phyloP scores from a whole-genome alignment of 2,329 filamentous ascomycete species.

The Pestalotiopsis sp. region DNA sequence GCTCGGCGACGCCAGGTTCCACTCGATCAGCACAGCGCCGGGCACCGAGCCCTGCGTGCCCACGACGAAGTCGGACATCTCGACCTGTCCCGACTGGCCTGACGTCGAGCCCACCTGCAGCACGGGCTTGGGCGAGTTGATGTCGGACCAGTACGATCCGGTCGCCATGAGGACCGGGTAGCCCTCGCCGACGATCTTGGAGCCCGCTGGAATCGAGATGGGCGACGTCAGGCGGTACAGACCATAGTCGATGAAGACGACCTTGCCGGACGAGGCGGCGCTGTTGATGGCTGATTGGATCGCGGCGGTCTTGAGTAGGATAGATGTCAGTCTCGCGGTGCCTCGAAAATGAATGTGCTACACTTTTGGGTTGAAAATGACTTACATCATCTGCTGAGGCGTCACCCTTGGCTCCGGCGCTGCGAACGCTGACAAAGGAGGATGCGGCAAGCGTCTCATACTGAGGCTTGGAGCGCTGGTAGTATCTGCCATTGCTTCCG shows the following conservation, averaged over 20 bases:
- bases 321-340: slow-evolving; percentile 13
- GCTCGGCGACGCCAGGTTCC: slow-evolving; percentile 62
- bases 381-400: slow-evolving; percentile 66
- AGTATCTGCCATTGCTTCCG: slow-evolving; percentile 46
- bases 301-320: slow-evolving; percentile 46
- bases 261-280: slow-evolving; percentile 48
- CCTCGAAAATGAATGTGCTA: not conserved
- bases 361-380: slow-evolving; percentile 38
- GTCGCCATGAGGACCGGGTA: slow-evolving; percentile 52
- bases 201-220: slow-evolving; percentile 46
- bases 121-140: slow-evolving; percentile 63
- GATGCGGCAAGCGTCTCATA: slow-evolving; percentile 61
- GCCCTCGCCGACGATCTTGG: slow-evolving; percentile 36
- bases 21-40: slow-evolving; percentile 73
- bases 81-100: slow-evolving; percentile 66
- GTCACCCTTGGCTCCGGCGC: slow-evolving; percentile 69
- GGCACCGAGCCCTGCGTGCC: slow-evolving; percentile 67
- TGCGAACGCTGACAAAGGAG: slow-evolving; percentile 57
- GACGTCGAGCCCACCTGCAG: slow-evolving; percentile 63
- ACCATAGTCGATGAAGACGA: slow-evolving; percentile 61
- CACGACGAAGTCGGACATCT: slow-evolving; percentile 74
- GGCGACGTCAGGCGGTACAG: slow-evolving; percentile 55
- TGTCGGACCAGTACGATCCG: slow-evolving; percentile 58
- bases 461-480: slow-evolving; percentile 72
- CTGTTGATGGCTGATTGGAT: slow-evolving; percentile 59